Percentiles rank a stretch among this genome's conserved stretches.
These are phyloP conservation scores for Penicillium sp. DNA, from an alignment of 2,329 filamentous ascomycete species.

Conservation along the genomic window DNA sequence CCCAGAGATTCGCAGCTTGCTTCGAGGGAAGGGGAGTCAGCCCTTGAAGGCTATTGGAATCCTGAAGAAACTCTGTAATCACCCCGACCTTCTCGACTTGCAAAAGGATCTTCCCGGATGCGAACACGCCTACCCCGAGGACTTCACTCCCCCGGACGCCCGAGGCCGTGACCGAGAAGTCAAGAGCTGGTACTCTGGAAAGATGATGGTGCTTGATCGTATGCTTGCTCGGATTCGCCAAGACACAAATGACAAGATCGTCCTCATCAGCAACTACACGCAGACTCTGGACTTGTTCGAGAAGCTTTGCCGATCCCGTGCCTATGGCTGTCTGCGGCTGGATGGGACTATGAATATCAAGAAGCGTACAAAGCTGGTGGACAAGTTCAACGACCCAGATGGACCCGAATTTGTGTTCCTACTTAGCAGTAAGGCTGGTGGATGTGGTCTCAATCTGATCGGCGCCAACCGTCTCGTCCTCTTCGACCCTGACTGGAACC, in stretches of 20 bases:
- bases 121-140: slow-evolving; percentile 73
- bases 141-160: slow-evolving; percentile 81
- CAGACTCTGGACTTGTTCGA: slow-evolving; percentile 94
- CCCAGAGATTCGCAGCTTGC: slow-evolving; percentile 84
- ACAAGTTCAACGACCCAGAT: slow-evolving; percentile 93
- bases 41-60: slow-evolving; percentile 95
- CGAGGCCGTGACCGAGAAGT: slow-evolving; percentile 87
- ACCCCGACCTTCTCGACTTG: slow-evolving; percentile 85
- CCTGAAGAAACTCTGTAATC: slow-evolving; percentile 97
- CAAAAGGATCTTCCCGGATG: slow-evolving; percentile 80
- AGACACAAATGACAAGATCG: slow-evolving; percentile 98
- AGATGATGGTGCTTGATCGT: slow-evolving; percentile 95
- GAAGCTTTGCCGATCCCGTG: slow-evolving; percentile 75
- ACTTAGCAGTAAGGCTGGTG: slow-evolving; percentile 93
- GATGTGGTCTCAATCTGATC: slow-evolving; percentile 92
- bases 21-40: slow-evolving; percentile 91
- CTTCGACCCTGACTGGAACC: slow-evolving; percentile 98
- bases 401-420: slow-evolving; percentile 90
- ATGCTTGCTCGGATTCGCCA: slow-evolving; percentile 95
- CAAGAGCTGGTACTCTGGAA: slow-evolving; percentile 94
- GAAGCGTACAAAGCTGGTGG: slow-evolving; percentile 93
- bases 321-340: slow-evolving; percentile 80
- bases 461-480: slow-evolving; percentile 91
- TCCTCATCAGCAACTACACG: slow-evolving; percentile 97
- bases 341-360: slow-evolving; percentile 98